These are phyloP conservation scores for Lentinula guzmanii DNA, from an alignment of 768 basidiomycete species.

Conservation along the genomic window DNA sequence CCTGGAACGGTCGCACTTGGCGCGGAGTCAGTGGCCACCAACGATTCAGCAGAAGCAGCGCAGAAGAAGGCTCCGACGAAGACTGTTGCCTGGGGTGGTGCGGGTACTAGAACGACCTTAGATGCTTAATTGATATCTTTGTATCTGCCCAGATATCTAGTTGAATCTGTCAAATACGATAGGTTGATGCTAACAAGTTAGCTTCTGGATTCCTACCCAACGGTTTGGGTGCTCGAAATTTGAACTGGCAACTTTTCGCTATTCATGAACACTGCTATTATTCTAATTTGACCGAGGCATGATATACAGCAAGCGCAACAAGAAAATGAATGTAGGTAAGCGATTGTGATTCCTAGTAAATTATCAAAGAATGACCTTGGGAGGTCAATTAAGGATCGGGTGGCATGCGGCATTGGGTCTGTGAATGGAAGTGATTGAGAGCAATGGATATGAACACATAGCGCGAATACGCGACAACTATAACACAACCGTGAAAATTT, in stretches of 20 bases:
- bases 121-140: neutral
- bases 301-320: too few species aligned
- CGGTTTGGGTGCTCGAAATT: too few species aligned
- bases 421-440: conserved; percentile 51
- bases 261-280: too few species aligned
- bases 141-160: neutral
- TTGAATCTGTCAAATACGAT: too few species aligned
- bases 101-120: neutral
- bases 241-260: too few species aligned
- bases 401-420: neutral
- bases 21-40: neutral
- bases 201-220: too few species aligned
- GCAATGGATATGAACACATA: conserved; percentile 52
- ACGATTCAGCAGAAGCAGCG: neutral
- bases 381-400: neutral
- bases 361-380: neutral
- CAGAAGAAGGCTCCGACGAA: neutral
- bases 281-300: too few species aligned
- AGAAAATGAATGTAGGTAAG: too few species aligned
- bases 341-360: too few species aligned
- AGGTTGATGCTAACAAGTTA: too few species aligned
- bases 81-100: conserved; percentile 1
- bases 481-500: conserved; percentile 80
- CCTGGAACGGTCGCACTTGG: neutral
- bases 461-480: conserved; percentile 64